phyloP scores from a whole-genome alignment of 2,329 filamentous ascomycete species.

The Colletotrichum gigasporum region DNA sequence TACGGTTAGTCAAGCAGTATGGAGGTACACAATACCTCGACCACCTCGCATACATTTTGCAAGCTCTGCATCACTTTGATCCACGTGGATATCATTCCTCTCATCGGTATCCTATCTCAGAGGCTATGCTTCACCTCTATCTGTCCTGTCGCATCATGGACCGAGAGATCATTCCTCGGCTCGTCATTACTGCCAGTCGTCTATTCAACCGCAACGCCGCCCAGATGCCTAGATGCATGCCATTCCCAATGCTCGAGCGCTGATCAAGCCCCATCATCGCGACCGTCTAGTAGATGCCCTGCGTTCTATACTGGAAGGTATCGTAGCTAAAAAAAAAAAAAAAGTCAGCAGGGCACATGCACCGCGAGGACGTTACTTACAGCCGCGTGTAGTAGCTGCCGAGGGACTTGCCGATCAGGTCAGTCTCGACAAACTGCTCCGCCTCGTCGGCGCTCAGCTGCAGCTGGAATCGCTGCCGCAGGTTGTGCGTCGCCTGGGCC shows the following conservation, averaged over 20 bases:
- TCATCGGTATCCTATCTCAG: slow-evolving; percentile 25
- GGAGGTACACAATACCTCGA: too few relatives aligned
- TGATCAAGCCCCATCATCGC: slow-evolving; percentile 8
- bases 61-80: too few relatives aligned
- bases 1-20: too few relatives aligned
- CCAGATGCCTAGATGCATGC: slow-evolving; percentile 31
- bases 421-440: slow-evolving; percentile 81
- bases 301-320: slow-evolving; percentile 87
- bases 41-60: too few relatives aligned
- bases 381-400: slow-evolving; percentile 89
- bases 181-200: slow-evolving; percentile 29
- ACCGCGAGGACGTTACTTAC: slow-evolving; percentile 57
- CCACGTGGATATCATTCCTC: slow-evolving; percentile 29
- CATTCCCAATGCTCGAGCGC: slow-evolving; percentile 23
- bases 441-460: slow-evolving; percentile 86
- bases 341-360: slow-evolving; percentile 6
- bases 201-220: slow-evolving; percentile 33
- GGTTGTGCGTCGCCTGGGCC: slow-evolving; percentile 72
- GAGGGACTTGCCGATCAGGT: slow-evolving; percentile 81
- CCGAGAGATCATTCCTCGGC: slow-evolving; percentile 26
- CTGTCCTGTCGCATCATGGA: slow-evolving; percentile 11
- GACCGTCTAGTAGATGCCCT: slow-evolving; percentile 79
- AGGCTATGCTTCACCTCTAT: neutral
- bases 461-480: slow-evolving; percentile 81
- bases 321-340: slow-evolving; percentile 70